Percentiles rank a stretch among this genome's conserved stretches.
These are phyloP conservation scores for Naganishia vaughanmartiniae DNA, from an alignment of 768 basidiomycete genomes.

Conservation along the genomic window DNA sequence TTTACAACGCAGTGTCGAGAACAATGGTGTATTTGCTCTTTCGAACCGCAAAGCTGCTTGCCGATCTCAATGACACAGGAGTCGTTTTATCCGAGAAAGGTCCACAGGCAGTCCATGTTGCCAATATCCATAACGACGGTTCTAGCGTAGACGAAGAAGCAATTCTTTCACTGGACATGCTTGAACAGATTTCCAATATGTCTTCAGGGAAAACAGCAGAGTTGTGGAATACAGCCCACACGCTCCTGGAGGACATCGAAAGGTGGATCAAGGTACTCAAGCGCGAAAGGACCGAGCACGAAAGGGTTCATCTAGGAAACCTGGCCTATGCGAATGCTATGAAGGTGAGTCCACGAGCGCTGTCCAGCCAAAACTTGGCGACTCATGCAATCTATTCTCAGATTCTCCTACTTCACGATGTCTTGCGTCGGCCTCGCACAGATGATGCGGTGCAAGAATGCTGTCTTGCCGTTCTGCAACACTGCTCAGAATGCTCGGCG, in stretches of 20 bases:
- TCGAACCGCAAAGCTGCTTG: constrained; percentile 40
- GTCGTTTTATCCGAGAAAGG: constrained; percentile 35
- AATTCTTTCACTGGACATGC: background rate
- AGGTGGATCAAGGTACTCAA: constrained; percentile 46
- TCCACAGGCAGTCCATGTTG: background rate
- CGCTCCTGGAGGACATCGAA: constrained; percentile 42
- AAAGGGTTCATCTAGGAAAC: constrained; percentile 48
- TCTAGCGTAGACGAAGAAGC: constrained; percentile 4
- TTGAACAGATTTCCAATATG: constrained; percentile 8
- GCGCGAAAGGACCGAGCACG: constrained; percentile 44
- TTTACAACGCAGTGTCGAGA: constrained; percentile 41
- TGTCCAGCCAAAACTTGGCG: background rate
- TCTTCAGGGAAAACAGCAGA: constrained; percentile 18
- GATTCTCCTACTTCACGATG: constrained; percentile 45
- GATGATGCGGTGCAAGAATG: constrained; percentile 43
- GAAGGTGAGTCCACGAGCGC: constrained; percentile 39
- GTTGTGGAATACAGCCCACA: background rate
- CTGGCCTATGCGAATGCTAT: constrained; percentile 48
- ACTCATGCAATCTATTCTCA: constrained; percentile 19
- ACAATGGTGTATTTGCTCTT: constrained; percentile 48
- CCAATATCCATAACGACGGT: background rate
- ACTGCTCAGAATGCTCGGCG: constrained; percentile 47
- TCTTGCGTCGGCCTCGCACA: constrained; percentile 38
- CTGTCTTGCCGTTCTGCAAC: constrained; percentile 42
- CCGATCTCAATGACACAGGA: constrained; percentile 33